Percentiles rank a stretch among this genome's conserved stretches.
phyloP scores from a whole-genome alignment of 208 protist species.

The Novymonas esmeraldas region DNA sequence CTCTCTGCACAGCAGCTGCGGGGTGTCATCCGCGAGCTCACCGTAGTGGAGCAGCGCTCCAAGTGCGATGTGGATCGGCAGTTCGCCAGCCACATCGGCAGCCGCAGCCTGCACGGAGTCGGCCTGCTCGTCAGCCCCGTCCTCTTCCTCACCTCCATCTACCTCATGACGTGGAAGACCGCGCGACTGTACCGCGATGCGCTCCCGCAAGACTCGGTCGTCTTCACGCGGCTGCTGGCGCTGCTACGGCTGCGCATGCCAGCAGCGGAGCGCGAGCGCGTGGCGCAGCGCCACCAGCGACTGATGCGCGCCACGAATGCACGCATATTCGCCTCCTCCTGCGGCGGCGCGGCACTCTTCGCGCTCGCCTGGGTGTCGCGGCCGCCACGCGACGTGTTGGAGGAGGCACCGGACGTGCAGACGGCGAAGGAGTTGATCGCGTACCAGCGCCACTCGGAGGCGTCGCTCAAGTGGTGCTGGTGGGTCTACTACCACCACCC shows the following conservation, averaged over 20 bases:
- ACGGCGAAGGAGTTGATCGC: slow-evolving; percentile 48
- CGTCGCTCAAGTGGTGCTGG: slow-evolving; percentile 77
- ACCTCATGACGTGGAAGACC: slow-evolving; percentile 76
- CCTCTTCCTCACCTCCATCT: slow-evolving; percentile 61
- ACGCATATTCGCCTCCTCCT: slow-evolving; percentile 57
- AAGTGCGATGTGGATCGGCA: slow-evolving; percentile 67
- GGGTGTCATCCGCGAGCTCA: slow-evolving; percentile 54
- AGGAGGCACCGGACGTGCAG: slow-evolving; percentile 60
- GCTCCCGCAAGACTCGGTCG: slow-evolving; percentile 58
- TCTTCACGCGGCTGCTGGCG: slow-evolving; percentile 49
- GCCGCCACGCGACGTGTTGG: slow-evolving; percentile 52
- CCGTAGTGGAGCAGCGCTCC: slow-evolving; percentile 64
- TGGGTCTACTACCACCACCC: slow-evolving; percentile 89
- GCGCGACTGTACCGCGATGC: slow-evolving; percentile 61
- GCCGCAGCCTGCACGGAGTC: slow-evolving; percentile 47
- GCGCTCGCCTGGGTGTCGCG: slow-evolving; percentile 47
- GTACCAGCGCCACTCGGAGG: slow-evolving; percentile 70
- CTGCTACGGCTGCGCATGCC: slow-evolving; percentile 48
- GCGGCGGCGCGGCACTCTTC: slow-evolving; percentile 48
- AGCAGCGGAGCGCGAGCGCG: slow-evolving; percentile 44
- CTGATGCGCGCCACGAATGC: slow-evolving; percentile 78
- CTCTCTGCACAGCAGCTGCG: slow-evolving; percentile 49
- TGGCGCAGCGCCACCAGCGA: slow-evolving; percentile 66
- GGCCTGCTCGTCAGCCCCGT: slow-evolving; percentile 68
- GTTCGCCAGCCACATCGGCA: slow-evolving; percentile 53